Conservation (phyloP, 305 asterid genomes). For the Fraxinus baroniana region DNA sequence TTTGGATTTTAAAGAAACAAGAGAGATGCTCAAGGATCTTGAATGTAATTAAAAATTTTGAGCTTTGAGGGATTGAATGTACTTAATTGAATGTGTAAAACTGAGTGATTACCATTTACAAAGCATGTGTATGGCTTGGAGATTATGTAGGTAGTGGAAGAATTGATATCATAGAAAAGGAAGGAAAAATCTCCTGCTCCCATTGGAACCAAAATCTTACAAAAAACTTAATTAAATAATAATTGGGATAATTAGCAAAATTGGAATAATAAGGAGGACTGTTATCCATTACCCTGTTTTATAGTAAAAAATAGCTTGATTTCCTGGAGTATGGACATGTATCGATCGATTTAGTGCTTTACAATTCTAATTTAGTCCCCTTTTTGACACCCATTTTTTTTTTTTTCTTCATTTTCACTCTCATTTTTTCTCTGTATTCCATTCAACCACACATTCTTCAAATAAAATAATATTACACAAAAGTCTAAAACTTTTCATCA, state of each 20-base stretch:
- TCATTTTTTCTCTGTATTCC: no score
- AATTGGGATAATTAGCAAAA: background rate
- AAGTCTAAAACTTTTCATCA: no score
- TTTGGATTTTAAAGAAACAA: background rate
- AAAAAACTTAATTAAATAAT: background rate
- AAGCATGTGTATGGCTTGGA: background rate
- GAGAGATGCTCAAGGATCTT: background rate
- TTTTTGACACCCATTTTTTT: no score
- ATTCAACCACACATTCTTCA: no score
- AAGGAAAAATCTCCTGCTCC: background rate
- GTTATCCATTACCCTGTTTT: background rate
- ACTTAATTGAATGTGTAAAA: background rate
- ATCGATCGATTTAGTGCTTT: background rate
- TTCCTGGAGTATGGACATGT: background rate
- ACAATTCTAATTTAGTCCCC: background rate
- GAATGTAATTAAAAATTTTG: background rate
- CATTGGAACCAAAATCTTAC: background rate
- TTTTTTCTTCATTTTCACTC: no score
- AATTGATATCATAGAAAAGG: background rate
- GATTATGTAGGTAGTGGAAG: background rate
- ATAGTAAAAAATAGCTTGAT: background rate
- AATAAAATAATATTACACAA: no score
- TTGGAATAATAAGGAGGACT: background rate
- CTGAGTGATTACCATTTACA: background rate
- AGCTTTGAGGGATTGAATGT: background rate